Conservation (phyloP, 257 asterid species). For the Capsicum baccatum region DNA sequence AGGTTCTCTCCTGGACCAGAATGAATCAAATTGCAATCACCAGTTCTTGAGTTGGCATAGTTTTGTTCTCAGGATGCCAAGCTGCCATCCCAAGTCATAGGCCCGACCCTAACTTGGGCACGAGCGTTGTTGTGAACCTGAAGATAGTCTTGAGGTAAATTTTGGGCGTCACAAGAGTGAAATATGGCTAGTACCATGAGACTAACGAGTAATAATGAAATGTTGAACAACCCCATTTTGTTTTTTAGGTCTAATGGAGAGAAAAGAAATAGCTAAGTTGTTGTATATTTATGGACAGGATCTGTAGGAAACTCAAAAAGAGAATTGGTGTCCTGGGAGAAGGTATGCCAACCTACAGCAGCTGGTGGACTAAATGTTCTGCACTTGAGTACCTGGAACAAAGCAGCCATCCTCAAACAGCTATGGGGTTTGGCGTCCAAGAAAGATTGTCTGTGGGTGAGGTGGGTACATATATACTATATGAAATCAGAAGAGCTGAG, state of each 20-base stretch:
- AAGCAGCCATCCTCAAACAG: too few relatives aligned
- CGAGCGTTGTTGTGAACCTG: not conserved
- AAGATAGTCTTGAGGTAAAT: not conserved
- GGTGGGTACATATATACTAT: too few relatives aligned
- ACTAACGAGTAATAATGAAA: not conserved
- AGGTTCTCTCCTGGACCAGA: not conserved
- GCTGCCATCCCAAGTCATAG: not conserved
- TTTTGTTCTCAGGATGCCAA: not conserved
- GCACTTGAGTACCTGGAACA: too few relatives aligned
- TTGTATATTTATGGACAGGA: too few relatives aligned
- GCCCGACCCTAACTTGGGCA: not conserved
- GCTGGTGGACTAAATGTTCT: too few relatives aligned
- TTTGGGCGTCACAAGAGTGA: not conserved
- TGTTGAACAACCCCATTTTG: not conserved
- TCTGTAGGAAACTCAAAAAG: too few relatives aligned
- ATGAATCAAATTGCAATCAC: not conserved
- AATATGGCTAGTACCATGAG: not conserved
- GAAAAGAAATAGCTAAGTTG: not conserved
- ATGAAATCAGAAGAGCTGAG: too few relatives aligned
- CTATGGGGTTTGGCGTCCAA: too few relatives aligned
- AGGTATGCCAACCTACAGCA: too few relatives aligned
- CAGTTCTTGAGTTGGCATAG: not conserved
- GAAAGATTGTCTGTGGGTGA: too few relatives aligned
- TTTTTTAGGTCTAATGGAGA: not conserved
- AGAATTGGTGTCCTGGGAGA: too few relatives aligned